Evolutionary conservation across 2,329 filamentous ascomycete species (phyloP).

Genomic region (Pseudogymnoascus sp.): DNA sequence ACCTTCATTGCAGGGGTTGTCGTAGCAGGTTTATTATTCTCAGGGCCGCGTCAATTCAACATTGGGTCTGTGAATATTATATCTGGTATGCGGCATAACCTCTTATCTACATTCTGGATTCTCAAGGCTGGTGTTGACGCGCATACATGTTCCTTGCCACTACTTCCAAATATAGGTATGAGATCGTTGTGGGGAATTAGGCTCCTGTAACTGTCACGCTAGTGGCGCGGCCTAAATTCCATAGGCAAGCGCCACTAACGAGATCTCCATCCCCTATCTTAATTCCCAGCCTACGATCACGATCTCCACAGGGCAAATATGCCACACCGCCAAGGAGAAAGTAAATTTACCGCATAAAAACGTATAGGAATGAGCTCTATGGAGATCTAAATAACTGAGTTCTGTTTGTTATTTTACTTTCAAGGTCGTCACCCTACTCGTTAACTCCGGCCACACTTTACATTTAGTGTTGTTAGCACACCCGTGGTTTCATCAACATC

Average conservation of each 20-base stretch:
- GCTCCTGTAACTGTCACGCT: not conserved
- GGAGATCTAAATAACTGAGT: not conserved
- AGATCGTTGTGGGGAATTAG: not conserved
- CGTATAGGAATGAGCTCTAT: not conserved
- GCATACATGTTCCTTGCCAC: not conserved
- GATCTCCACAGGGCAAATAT: no score
- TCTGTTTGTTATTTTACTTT: not conserved
- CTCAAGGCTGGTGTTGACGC: not conserved
- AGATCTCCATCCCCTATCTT: no score
- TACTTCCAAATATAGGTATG: not conserved
- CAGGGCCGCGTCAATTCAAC: not conserved
- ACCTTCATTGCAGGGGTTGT: slow-evolving; percentile 28
- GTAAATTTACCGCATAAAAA: no score
- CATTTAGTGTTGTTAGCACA: no score
- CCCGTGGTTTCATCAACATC: not conserved
- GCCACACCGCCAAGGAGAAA: no score
- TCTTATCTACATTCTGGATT: not conserved
- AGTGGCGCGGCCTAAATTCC: not conserved
- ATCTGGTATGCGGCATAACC: not conserved
- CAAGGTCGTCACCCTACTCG: no score
- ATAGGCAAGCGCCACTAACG: not conserved
- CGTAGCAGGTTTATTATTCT: not conserved
- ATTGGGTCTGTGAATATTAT: not conserved
- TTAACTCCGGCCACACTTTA: no score
- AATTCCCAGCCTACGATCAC: no score